A percentile compares a stretch with the other conserved stretches of the same genome.
Conservation (phyloP, 768 basidiomycete genomes). For the Termitomyces sp. region DNA sequence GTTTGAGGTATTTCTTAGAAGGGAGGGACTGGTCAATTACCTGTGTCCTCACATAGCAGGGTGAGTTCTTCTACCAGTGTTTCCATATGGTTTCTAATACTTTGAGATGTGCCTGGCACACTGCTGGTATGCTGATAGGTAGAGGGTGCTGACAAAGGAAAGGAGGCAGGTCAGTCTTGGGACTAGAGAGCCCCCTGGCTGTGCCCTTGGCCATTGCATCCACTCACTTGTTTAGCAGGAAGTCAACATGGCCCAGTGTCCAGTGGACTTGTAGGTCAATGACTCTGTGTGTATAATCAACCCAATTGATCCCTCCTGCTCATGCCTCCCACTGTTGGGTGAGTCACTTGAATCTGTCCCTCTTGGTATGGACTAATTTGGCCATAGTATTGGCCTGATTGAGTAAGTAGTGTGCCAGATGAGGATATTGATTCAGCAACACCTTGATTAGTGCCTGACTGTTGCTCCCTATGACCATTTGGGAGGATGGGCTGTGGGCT, state of each 20-base stretch:
- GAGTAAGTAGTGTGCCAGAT: not conserved
- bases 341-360: not conserved
- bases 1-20: no score
- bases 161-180: not conserved
- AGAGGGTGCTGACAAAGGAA: not conserved
- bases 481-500: not conserved
- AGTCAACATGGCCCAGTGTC: not conserved
- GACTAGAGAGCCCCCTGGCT: not conserved
- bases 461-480: not conserved
- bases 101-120: no score
- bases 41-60: no score
- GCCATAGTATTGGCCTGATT: not conserved
- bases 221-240: not conserved
- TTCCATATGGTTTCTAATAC: no score
- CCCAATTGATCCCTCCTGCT: not conserved
- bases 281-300: not conserved
- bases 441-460: not conserved
- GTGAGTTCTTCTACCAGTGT: no score
- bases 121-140: not conserved
- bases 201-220: not conserved
- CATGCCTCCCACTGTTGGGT: not conserved
- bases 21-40: no score
- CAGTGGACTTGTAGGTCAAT: not conserved
- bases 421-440: not conserved
- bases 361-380: not conserved